phyloP scores from a whole-genome alignment of 257 asterid species.

The Capsicum chinense region DNA sequence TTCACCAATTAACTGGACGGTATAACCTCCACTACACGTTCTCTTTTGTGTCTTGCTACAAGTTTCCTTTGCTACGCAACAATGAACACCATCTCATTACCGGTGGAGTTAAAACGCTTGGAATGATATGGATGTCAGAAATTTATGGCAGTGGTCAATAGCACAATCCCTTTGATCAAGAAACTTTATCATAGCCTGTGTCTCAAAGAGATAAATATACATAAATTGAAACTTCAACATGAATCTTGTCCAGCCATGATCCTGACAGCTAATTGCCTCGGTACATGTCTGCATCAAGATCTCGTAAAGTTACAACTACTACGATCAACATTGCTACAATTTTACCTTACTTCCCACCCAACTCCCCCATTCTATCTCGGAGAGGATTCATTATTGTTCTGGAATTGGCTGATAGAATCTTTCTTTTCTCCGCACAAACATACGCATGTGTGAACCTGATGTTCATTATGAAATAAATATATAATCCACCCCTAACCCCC shows the following conservation, averaged over 20 bases:
- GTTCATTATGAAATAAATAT: too few species aligned
- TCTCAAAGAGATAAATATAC: neutral
- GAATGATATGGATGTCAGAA: slow-evolving; percentile 7
- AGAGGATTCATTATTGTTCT: neutral
- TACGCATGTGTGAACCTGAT: too few species aligned
- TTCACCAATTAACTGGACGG: neutral
- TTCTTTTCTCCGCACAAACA: neutral
- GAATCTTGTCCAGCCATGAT: neutral
- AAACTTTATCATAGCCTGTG: neutral
- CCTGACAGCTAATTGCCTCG: neutral
- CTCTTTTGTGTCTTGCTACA: neutral
- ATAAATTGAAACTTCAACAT: neutral
- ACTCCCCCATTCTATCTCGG: neutral
- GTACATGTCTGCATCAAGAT: slow-evolving; percentile 14
- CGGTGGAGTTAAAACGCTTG: neutral
- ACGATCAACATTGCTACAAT: neutral
- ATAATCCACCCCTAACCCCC: too few species aligned
- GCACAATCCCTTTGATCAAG: neutral
- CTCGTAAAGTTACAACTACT: neutral
- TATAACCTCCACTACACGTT: neutral
- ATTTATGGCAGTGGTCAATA: neutral
- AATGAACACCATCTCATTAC: neutral
- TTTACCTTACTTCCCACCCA: neutral
- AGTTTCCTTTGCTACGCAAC: neutral
- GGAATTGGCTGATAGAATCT: neutral